Evolutionary conservation across 1,139 yeast species (phyloP), one percentile per base, ranked within the genome.

Genomic region (Yamadazyma sp.): DNA sequence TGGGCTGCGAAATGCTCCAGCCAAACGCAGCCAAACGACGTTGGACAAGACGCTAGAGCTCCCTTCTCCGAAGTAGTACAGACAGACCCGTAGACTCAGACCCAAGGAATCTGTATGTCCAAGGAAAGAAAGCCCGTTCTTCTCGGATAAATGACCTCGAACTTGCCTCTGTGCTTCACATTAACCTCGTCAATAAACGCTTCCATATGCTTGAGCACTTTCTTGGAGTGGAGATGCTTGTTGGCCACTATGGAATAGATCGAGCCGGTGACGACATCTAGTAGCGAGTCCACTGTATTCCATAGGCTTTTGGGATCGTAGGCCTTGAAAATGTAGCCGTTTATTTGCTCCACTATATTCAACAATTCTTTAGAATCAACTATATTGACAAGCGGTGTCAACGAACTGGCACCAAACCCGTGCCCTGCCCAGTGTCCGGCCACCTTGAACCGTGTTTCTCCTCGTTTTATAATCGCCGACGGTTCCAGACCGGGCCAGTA

Each of bases 401-500:
- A 51, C 0, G 87, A 81, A 0, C 75, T 65, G 6, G 53, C 56
- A 0, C 87, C 87, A 56, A 69, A 83, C 24, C 58, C 48, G 34
- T 71, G 67, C 2, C 60, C 69, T 24, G 69, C 66, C 44, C 54
- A 62, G 2, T 47, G 40, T 0, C 83, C 84, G n/a, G 48, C 52
- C 0, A 69, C 60, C 0, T 49, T 48, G 48, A 72, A 76, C 1
- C 28, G 38, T 2, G 33, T 35, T 4, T 41, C 31, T 2, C 40
- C 46, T 2, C 56, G 59, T n/a, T 46, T 43, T 2, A 41, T 42
- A 9, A 65, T 51, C 0, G 88, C 88, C 1, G 86, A 91, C 1
- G 83, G 80, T 51, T 85, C 94, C 2, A 44, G 48, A 0, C 95
- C 94, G 0, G 91, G 94, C 2, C 71, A 55, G 17, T 51, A 58